phyloP scores from a whole-genome alignment of 192 early-diverging fungal species.

The Coemansia sp. region DNA sequence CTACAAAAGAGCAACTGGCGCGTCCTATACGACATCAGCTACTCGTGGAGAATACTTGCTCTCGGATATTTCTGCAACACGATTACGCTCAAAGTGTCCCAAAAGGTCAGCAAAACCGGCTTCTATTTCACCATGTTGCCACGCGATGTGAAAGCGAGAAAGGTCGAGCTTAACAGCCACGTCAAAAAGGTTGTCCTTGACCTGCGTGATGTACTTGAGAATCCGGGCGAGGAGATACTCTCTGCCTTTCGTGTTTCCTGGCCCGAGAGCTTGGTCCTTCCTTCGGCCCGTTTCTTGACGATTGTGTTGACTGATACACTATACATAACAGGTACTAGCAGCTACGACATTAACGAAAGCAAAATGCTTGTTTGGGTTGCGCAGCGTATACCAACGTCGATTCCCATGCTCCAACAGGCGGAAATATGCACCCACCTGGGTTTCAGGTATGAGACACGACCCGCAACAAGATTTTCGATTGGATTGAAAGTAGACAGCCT shows the following conservation, averaged over 20 bases:
- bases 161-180: neutral
- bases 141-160: neutral
- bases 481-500: neutral
- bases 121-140: neutral
- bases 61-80: neutral
- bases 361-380: neutral
- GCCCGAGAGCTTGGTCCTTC: neutral
- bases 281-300: neutral
- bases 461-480: no score
- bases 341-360: neutral
- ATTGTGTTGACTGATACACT: neutral
- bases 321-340: no score
- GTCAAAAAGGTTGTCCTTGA: neutral
- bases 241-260: neutral
- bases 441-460: no score
- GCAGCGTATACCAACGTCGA: constrained; percentile 1
- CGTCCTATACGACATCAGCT: neutral
- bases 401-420: neutral
- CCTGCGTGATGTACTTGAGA: neutral
- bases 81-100: neutral
- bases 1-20: neutral
- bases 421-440: neutral
- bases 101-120: neutral
- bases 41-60: neutral
- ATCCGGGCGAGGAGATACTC: neutral